Evolutionary conservation across 2,329 filamentous ascomycete genomes (phyloP), one percentile per base, ranked within the genome.

Genomic region (Diplodia mutila): DNA sequence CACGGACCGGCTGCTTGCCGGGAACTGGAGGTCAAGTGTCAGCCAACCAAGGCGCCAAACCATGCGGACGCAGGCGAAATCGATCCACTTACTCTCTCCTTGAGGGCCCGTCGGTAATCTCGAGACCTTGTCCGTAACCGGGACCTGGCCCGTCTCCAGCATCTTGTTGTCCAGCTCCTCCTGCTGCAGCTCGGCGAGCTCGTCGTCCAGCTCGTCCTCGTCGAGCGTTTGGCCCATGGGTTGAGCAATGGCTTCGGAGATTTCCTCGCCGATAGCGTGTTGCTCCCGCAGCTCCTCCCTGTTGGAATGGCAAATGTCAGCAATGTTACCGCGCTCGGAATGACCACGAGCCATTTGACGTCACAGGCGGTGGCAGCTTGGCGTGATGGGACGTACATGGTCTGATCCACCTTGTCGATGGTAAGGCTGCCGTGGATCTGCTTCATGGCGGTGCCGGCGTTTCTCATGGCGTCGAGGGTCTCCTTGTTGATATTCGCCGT

Each of bases 401-500:
- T 94, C 79, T 92, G 87, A 79, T 98, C 94, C 70, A 99, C 94
- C 82, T 96, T 95, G 74, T 97, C 93, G 71, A 95, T 91, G 59
- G 92, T 97, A 72, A 98, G 88, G 71, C 91, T 91, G 74, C 89
- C 90, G 78, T 98, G 93, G 74, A 99, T 99, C 71, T 90, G 85
- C 83, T 94, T 91, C 94, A 99, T 98, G 42, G 94, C 95, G 69
- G 89, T 84, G 71, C 92, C 89, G 12, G 95, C 94, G 77, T 90
- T 90, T 87, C 97, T 65, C 93, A 99, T 97, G 8, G 94, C 94
- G 72, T 90, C 87, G 71, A 98, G 85, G 14, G 95, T 99, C 85
- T 97, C 94, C 82, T 94, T 90, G 85, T 99, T 99, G 84, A 99
- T 97, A 79, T 98, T 99, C 70, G 95, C 95, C 57, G 94, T 93